Percentiles rank a stretch among this genome's conserved stretches.
These are phyloP conservation scores for Fremontodendron californicum DNA, from an alignment of 345 rosid species.

Conservation along the genomic window DNA sequence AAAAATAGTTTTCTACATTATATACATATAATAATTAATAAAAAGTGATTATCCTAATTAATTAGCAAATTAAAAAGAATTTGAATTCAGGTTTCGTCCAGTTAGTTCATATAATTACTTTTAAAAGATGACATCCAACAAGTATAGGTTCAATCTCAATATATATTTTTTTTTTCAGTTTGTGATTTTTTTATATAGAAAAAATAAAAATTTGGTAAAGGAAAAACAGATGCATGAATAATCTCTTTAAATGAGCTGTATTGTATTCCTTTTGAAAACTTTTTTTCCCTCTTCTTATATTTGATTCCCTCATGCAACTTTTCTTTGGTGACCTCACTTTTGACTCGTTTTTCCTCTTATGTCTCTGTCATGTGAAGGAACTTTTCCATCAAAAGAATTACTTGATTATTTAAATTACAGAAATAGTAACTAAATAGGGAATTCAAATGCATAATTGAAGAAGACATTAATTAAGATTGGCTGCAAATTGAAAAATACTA, in stretches of 20 bases:
- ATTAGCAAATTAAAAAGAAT: too few relatives aligned
- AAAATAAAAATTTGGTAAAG: too few relatives aligned
- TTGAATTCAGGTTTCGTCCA: too few relatives aligned
- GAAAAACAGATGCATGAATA: conserved; percentile 19
- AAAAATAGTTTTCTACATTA: too few relatives aligned
- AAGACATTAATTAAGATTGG: neutral
- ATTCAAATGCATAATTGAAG: neutral
- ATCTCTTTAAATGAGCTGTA: neutral
- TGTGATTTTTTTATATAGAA: too few relatives aligned
- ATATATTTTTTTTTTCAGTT: too few relatives aligned
- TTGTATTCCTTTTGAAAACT: conserved; percentile 1
- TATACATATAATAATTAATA: too few relatives aligned
- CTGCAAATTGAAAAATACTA: neutral
- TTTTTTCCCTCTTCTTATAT: neutral
- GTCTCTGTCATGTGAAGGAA: conserved; percentile 3
- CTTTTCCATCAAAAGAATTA: neutral
- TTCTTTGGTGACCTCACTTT: neutral
- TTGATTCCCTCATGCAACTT: conserved; percentile 16
- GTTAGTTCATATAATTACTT: too few relatives aligned
- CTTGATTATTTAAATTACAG: neutral
- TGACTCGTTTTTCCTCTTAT: neutral
- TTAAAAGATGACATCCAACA: too few relatives aligned
- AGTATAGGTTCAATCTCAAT: too few relatives aligned
- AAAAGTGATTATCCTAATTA: neutral
- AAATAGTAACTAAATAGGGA: neutral